These are phyloP conservation scores for Boletus vinaceobasis DNA, from an alignment of 768 basidiomycete species.

Conservation along the genomic window DNA sequence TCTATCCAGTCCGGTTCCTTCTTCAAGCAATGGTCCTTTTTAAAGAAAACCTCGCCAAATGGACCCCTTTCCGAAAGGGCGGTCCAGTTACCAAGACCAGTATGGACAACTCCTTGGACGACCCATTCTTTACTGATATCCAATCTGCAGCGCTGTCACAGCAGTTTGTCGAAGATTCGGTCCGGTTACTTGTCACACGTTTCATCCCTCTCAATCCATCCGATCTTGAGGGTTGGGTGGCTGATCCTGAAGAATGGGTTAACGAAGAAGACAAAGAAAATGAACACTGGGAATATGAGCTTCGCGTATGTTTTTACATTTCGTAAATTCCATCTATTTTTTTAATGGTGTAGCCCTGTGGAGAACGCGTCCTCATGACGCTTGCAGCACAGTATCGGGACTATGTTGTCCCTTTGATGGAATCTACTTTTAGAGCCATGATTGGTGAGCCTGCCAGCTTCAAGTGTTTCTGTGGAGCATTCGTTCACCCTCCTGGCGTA, in stretches of 20 bases:
- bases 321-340: neutral
- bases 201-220: conserved; percentile 80
- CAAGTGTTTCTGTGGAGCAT: neutral
- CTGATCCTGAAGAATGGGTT: conserved; percentile 94
- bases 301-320: conserved; percentile 58
- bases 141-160: conserved; percentile 50
- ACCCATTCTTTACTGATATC: conserved; percentile 11
- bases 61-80: conserved; percentile 63
- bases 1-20: conserved; percentile 76
- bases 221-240: conserved; percentile 81
- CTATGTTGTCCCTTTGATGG: conserved; percentile 66
- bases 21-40: conserved; percentile 86
- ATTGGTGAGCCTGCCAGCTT: conserved; percentile 41
- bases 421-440: conserved; percentile 54
- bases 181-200: conserved; percentile 71
- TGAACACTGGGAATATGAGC: conserved; percentile 91
- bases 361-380: conserved; percentile 87
- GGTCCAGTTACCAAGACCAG: conserved; percentile 59
- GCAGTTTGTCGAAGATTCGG: conserved; percentile 71
- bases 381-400: conserved; percentile 66
- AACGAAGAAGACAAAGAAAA: conserved; percentile 85
- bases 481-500: conserved; percentile 11
- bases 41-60: conserved; percentile 76
- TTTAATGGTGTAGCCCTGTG: conserved; percentile 64
- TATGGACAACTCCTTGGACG: conserved; percentile 26